Evolutionary conservation across 139 green algal species (phyloP).

Genomic region (Closterium sp.): DNA sequence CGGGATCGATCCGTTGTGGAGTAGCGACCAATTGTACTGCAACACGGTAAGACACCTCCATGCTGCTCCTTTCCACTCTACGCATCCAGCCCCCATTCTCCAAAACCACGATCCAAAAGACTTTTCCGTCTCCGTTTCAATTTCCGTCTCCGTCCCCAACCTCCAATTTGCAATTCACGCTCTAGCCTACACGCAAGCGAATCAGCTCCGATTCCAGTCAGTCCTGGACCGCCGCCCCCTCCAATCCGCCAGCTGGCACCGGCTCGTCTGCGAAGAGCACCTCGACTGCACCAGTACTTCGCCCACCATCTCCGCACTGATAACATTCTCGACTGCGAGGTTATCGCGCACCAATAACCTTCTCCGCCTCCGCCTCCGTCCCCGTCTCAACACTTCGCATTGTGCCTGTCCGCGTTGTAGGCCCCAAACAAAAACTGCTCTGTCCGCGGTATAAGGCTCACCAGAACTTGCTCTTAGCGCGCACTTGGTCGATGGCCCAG

Average conservation of each 20-base stretch:
- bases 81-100: not conserved
- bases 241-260: no score
- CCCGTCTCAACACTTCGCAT: not conserved
- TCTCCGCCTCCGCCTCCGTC: no score
- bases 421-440: no score
- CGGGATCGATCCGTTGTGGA: not conserved
- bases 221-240: not conserved
- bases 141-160: no score
- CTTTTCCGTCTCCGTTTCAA: not conserved
- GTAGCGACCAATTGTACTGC: not conserved
- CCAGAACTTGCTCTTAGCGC: slow-evolving; percentile 98
- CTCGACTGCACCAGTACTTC: not conserved
- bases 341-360: no score
- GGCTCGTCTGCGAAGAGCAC: no score
- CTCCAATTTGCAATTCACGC: not conserved
- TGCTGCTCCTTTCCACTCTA: not conserved
- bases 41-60: not conserved
- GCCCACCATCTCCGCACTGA: not conserved
- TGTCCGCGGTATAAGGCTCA: slow-evolving; percentile 50
- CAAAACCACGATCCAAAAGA: not conserved
- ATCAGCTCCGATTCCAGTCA: not conserved
- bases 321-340: no score
- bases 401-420: not conserved
- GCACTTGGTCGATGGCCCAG: slow-evolving; percentile 88
- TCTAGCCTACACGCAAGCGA: not conserved